Evolutionary conservation across 345 rosid genomes (phyloP), one percentile per base, ranked within the genome.

Genomic region (Combretum micranthum): DNA sequence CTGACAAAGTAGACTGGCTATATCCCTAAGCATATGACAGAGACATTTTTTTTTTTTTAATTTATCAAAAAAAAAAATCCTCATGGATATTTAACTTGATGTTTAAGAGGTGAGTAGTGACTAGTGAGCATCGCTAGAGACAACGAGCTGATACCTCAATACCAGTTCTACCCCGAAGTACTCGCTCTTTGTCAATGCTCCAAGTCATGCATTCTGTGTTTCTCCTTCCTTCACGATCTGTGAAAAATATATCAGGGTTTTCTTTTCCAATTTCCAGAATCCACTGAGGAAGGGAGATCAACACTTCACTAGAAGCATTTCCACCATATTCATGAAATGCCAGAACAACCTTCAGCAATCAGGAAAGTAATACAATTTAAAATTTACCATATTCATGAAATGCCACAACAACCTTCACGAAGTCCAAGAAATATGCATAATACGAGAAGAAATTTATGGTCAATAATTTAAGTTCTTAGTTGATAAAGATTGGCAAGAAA

Each of bases 101-200:
- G 10, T 5, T 32, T 11, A 32, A 32, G 9, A 32, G 7, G 39
- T 32, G 9, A 54, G 20, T 12, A 44, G 9, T 10, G 12, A 52
- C n/a, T 42, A 52, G 0, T 20, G 19, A 44, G 42, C 13, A 10
- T 18, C n/a, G 13, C 20, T 18, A 53, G 19, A 37, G 8, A 19
- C n/a, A 22, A 42, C 25, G 32, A 15, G 56, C 50, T 48, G 25
- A 23, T 74, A 91, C 98, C 95, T 91, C 98, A 52, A 91, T 77
- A 62, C 87, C 95, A 69, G 96, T 88, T 75, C 98, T 74, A 69
- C 98, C 98, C 67, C 70, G 82, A 19, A 91, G 67, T 61, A 88
- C 96, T 47, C 96, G 80, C 66, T 91, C 96, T 75, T 80, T 88
- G 69, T 91, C 96, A 65, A 86, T 71, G 46, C 98, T 88, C 96